phyloP scores from a whole-genome alignment of 495 filamentous ascomycete species.

The Penicillium steckii region DNA sequence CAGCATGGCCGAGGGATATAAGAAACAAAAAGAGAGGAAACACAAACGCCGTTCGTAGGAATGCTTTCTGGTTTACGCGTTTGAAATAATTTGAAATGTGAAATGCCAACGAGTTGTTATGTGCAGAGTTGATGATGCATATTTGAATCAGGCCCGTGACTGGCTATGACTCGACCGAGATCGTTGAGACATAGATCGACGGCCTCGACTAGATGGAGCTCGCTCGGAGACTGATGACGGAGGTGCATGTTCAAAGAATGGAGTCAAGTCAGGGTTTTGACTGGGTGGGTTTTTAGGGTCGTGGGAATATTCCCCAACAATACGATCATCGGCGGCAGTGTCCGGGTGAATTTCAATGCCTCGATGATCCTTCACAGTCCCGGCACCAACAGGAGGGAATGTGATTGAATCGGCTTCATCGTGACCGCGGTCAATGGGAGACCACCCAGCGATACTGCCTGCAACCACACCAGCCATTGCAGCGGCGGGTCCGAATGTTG shows the following conservation, averaged over 20 bases:
- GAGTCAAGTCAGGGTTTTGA: conserved; percentile 55
- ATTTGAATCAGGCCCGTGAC: conserved; percentile 18
- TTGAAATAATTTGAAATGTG: no score
- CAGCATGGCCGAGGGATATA: conserved; percentile 2
- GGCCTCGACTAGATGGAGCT: conserved; percentile 37
- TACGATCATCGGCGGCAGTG: conserved; percentile 53
- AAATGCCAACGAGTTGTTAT: not conserved
- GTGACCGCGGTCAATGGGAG: conserved; percentile 67
- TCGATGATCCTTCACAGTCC: conserved; percentile 48
- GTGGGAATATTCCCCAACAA: conserved; percentile 47
- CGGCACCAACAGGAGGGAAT: conserved; percentile 41
- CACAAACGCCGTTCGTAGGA: not conserved
- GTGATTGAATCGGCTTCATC: conserved; percentile 51
- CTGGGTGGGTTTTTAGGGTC: conserved; percentile 52
- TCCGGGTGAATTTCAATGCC: conserved; percentile 59
- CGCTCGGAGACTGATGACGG: conserved; percentile 28
- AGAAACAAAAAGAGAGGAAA: conserved; percentile 1
- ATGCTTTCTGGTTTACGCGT: not conserved
- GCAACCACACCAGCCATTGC: conserved; percentile 86
- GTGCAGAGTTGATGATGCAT: not conserved
- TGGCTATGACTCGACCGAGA: conserved; percentile 41
- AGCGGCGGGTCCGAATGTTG: conserved; percentile 76
- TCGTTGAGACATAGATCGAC: conserved; percentile 37
- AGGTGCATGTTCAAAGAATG: conserved; percentile 48
- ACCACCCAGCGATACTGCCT: conserved; percentile 85